These are phyloP conservation scores for Botrytis medusae DNA, from an alignment of 2,329 filamentous ascomycete genomes.

Conservation along the genomic window DNA sequence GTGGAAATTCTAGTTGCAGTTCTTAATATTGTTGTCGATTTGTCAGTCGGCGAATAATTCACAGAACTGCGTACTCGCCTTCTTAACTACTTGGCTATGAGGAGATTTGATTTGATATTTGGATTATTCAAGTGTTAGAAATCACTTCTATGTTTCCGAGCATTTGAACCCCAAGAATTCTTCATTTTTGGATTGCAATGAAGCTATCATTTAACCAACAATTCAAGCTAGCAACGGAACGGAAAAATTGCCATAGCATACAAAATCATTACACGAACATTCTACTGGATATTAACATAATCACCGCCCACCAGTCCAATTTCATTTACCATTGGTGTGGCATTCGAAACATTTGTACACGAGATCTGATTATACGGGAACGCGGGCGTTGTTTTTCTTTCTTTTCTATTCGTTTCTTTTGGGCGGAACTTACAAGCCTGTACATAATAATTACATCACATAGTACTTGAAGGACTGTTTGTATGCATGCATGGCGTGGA, in stretches of 20 bases:
- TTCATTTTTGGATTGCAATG: not conserved
- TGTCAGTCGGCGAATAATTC: constrained; percentile 63
- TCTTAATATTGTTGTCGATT: constrained; percentile 92
- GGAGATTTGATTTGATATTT: not conserved
- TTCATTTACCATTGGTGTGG: not conserved
- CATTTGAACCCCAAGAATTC: not conserved
- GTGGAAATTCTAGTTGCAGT: constrained; percentile 91
- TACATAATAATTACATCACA: constrained; percentile 6
- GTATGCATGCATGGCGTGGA: not conserved
- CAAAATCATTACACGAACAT: not conserved
- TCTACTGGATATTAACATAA: not conserved
- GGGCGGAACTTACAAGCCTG: not conserved
- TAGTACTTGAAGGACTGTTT: not conserved
- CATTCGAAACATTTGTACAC: not conserved
- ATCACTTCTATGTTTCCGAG: not conserved
- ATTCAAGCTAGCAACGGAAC: not conserved
- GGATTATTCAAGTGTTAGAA: not conserved
- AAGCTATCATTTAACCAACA: not conserved
- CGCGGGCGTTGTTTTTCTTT: not conserved
- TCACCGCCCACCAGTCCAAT: not conserved
- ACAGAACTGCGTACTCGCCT: not conserved
- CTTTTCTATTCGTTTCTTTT: too few relatives aligned
- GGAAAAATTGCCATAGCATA: not conserved
- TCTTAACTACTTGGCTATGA: not conserved
- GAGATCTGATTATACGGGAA: not conserved